Base-by-base conservation (phyloP, 805 yeast genomes). In the Metschnikowia kofuensis region DNA sequence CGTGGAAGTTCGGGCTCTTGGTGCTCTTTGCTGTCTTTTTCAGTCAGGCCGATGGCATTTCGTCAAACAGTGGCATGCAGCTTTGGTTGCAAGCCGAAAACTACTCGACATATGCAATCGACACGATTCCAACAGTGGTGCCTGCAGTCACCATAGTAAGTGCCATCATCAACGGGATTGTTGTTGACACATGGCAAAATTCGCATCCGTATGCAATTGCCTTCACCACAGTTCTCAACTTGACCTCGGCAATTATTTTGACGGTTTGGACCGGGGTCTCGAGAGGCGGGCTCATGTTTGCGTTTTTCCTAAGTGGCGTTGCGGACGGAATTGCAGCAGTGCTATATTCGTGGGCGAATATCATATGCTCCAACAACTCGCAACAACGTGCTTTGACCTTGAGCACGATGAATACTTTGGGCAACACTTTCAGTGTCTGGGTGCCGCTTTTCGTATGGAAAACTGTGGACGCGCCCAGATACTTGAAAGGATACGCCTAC, bases 11-110 rank as follows among this genome's bases (percentile, higher is more conserved):
- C 57, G 50, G 57, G 51, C 41, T 58, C 67, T 41, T 55, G 48
- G 61, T 57, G 31, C 45, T 58, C 10, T 63, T 64, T 54, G 68
- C 69, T 7, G 63, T 65, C 29, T 65, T 65, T 54, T 65, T 65
- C 51, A 56, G 61, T 10, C 69, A 65, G 45, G 67, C 68, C 12
- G 68, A 65, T 47, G 68, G 67, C 3, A 55, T 63, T n/a, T 55
- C 62, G 21, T 62, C 67, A 16, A 54, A 65, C 43, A 53, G 52
- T 44, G 67, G 66, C 6, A 47, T 64, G 39, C 58, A 52, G 27
- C 36, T 59, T 16, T 59, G 63, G 63, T 45, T 59, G 27, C 40
- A 51, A 38, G 55, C 48, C 9, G 44, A 53, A 12, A 41, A 43
- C 38, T 59, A 55, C 48, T 56, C 60, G 1, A 49, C 48, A 13